Evolutionary conservation across 208 protist species (phyloP), one percentile per base, ranked within the genome.

Genomic region (Spongospora subterranea): DNA sequence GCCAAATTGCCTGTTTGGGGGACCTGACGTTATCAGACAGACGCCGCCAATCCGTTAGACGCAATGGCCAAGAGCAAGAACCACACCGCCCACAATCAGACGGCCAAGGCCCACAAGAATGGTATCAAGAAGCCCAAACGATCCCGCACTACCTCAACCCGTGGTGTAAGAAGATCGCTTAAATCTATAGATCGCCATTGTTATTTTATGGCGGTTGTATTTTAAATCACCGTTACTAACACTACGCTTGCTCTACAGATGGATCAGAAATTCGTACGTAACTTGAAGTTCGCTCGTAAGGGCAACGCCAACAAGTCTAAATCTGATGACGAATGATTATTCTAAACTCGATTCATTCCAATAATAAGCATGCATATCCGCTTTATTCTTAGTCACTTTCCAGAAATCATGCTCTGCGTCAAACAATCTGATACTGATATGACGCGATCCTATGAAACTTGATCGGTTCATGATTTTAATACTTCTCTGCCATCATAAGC

Each of bases 11-110:
- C n/a, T n/a, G n/a, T n/a, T n/a, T n/a, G n/a, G n/a, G n/a, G n/a
- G n/a, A n/a, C n/a, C n/a, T n/a, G n/a, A n/a, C n/a, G n/a, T n/a
- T n/a, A n/a, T n/a, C n/a, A n/a, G n/a, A n/a, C n/a, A n/a, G n/a
- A n/a, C n/a, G n/a, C n/a, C n/a, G n/a, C n/a, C n/a, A n/a, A n/a
- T n/a, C n/a, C n/a, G n/a, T n/a, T n/a, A n/a, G 54, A 65, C 54
- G 29, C 71, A 6, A 94, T 94, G 94, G 94, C 94, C 29, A 95
- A 95, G 89, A 91, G 82, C 46, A 95, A 95, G 93, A 95, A 95
- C 53, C 94, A 95, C 60, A 95, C 94, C 39, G 91, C 71, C 29
- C 94, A 95, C 88, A 95, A 95, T 41, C 92, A 95, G 91, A 88
- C 39, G 13, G 88, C 77, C 64, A 95, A 95, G 91, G 92, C 90